Conservation (phyloP, 257 asterid genomes). For the Prunella vulgaris region DNA sequence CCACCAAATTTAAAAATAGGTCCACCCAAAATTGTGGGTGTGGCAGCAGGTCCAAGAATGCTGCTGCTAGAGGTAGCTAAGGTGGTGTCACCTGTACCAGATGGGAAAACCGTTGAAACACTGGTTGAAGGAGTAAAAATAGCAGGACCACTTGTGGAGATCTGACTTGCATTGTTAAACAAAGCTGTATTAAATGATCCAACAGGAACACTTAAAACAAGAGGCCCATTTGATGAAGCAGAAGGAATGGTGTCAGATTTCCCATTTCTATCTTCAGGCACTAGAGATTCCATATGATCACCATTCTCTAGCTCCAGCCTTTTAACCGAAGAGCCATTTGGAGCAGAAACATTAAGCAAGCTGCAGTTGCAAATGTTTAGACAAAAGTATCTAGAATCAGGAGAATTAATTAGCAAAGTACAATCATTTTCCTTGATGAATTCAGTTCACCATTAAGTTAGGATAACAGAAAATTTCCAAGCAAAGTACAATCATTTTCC, state of each 20-base stretch:
- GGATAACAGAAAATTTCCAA: neutral
- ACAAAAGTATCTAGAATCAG: neutral
- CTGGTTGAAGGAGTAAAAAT: constrained; percentile 32
- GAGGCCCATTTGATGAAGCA: constrained; percentile 32
- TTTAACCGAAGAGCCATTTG: constrained; percentile 21
- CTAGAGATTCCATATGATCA: constrained; percentile 17
- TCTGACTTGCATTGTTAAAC: constrained; percentile 23
- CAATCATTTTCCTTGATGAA: neutral
- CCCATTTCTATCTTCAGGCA: constrained; percentile 30
- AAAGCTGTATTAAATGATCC: constrained; percentile 28
- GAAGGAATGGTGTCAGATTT: constrained; percentile 24
- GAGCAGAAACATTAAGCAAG: constrained; percentile 20
- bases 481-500: neutral
- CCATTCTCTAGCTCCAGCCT: constrained; percentile 27
- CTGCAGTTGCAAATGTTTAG: constrained; percentile 35
- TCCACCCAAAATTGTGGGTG: constrained; percentile 24
- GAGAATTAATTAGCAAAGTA: neutral
- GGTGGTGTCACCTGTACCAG: constrained; percentile 23
- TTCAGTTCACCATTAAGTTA: neutral
- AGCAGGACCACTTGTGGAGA: constrained; percentile 21
- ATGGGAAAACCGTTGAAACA: constrained; percentile 14
- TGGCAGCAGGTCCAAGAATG: constrained; percentile 26
- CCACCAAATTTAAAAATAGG: constrained; percentile 31
- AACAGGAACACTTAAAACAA: constrained; percentile 21
- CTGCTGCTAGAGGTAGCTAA: constrained; percentile 28